These are phyloP conservation scores for Coleophoma eucalyptorum DNA, from an alignment of 2,329 filamentous ascomycete species.

Conservation along the genomic window DNA sequence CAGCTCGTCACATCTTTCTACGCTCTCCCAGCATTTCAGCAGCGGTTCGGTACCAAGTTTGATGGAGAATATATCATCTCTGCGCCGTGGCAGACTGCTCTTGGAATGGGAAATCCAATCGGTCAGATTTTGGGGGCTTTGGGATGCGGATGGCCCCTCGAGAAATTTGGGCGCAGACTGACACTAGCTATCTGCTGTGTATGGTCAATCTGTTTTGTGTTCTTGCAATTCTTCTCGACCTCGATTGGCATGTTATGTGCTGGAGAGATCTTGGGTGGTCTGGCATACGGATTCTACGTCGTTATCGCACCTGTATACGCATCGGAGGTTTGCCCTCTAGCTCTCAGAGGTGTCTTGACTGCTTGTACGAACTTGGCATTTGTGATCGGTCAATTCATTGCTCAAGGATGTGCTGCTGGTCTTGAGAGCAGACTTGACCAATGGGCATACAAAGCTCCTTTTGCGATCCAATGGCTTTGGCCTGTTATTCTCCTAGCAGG, in stretches of 20 bases:
- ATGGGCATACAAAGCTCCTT: conserved; percentile 16
- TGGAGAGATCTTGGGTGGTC: conserved; percentile 42
- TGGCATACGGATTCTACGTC: conserved; percentile 47
- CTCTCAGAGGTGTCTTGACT: conserved; percentile 43
- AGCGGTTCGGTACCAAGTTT: conserved; percentile 12
- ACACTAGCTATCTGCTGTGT: conserved; percentile 10
- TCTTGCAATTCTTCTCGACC: conserved; percentile 44
- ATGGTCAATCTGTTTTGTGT: conserved; percentile 28
- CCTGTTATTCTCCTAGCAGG: conserved; percentile 38
- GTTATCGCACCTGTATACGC: conserved; percentile 28
- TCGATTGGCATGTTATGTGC: conserved; percentile 40
- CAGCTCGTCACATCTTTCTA: conserved; percentile 19
- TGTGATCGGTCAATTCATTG: conserved; percentile 42
- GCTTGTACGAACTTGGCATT: conserved; percentile 49
- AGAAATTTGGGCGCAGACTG: conserved; percentile 15
- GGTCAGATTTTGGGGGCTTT: conserved; percentile 34
- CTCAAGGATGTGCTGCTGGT: conserved; percentile 37
- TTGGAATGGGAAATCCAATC: conserved; percentile 21
- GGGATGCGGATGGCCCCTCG: conserved; percentile 35
- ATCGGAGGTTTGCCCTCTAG: conserved; percentile 48
- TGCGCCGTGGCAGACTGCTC: conserved; percentile 21
- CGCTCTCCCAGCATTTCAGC: conserved; percentile 19
- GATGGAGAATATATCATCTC: conserved; percentile 16
- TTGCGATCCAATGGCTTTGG: conserved; percentile 38
- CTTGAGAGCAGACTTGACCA: conserved; percentile 8